phyloP scores from a whole-genome alignment of 1,139 yeast species.

The Candida freyschussii region DNA sequence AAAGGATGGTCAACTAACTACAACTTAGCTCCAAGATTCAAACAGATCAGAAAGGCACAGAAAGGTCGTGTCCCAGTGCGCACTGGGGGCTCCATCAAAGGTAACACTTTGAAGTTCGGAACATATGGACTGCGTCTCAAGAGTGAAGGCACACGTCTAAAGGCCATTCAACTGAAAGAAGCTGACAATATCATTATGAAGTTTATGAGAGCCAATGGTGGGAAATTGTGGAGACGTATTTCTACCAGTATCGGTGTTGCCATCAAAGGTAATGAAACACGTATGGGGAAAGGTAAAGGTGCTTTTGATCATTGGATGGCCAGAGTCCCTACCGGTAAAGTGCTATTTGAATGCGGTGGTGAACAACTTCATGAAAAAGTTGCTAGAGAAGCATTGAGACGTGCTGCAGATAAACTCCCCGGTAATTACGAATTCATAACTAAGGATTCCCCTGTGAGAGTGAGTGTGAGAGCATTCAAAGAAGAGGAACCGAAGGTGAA shows the following conservation, averaged over 20 bases:
- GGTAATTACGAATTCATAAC: slow-evolving; percentile 87
- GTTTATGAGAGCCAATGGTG: slow-evolving; percentile 69
- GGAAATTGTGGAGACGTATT: slow-evolving; percentile 71
- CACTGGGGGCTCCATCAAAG: slow-evolving; percentile 91
- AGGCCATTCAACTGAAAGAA: slow-evolving; percentile 87
- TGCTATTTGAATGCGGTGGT: slow-evolving; percentile 76
- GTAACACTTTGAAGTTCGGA: slow-evolving; percentile 78
- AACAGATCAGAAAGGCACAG: slow-evolving; percentile 71
- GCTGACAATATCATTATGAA: slow-evolving; percentile 86
- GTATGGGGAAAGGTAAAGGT: slow-evolving; percentile 99
- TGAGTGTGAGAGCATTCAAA: slow-evolving; percentile 54
- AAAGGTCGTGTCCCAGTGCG: slow-evolving; percentile 95
- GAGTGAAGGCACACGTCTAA: slow-evolving; percentile 77
- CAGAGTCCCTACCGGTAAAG: slow-evolving; percentile 93
- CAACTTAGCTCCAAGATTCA: slow-evolving; percentile 66
- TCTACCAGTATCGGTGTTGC: slow-evolving; percentile 88
- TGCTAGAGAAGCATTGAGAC: slow-evolving; percentile 87
- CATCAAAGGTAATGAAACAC: slow-evolving; percentile 95
- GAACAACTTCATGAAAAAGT: slow-evolving; percentile 76
- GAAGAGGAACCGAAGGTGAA: slow-evolving; percentile 41
- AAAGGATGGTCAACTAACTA: slow-evolving; percentile 1
- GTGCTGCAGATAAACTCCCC: slow-evolving; percentile 89
- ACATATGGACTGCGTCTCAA: slow-evolving; percentile 82
- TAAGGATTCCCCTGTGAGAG: slow-evolving; percentile 60
- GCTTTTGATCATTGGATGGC: slow-evolving; percentile 97